These are phyloP conservation scores for Sporothrix pallida DNA, from an alignment of 2,329 filamentous ascomycete genomes.

Conservation along the genomic window DNA sequence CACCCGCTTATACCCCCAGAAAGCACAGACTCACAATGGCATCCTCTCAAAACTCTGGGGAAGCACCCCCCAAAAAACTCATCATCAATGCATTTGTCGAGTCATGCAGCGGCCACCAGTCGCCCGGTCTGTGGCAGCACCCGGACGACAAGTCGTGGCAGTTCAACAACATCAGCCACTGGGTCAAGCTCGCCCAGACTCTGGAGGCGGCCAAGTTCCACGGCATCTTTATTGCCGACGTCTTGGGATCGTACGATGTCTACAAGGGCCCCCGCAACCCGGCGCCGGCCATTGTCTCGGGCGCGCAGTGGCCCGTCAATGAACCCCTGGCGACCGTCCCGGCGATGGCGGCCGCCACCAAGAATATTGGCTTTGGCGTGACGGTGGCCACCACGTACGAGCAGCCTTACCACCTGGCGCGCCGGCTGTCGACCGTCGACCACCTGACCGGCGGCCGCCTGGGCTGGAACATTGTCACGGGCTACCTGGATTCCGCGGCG, in stretches of 20 bases:
- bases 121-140: constrained; percentile 61
- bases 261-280: constrained; percentile 26
- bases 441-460: constrained; percentile 33
- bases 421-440: constrained; percentile 32
- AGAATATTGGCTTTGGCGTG: constrained; percentile 33
- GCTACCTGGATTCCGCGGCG: constrained; percentile 36
- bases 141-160: constrained; percentile 66
- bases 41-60: background rate
- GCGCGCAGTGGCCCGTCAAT: constrained; percentile 21
- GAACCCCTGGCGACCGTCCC: constrained; percentile 23
- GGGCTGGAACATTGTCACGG: constrained; percentile 39
- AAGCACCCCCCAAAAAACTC: constrained; percentile 8
- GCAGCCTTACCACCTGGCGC: constrained; percentile 30
- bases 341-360: constrained; percentile 34
- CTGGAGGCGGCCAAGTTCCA: constrained; percentile 20
- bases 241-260: constrained; percentile 16
- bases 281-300: background rate
- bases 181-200: constrained; percentile 19
- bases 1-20: too few relatives aligned
- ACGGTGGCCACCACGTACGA: constrained; percentile 30
- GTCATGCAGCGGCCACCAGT: constrained; percentile 53
- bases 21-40: background rate
- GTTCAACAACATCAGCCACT: constrained; percentile 58
- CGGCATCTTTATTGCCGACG: constrained; percentile 27
- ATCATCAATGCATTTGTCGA: constrained; percentile 34